These are phyloP conservation scores for Thuidium tamariscinum DNA, from an alignment of 225 moss, liverwort and hornwort species.

Conservation along the genomic window DNA sequence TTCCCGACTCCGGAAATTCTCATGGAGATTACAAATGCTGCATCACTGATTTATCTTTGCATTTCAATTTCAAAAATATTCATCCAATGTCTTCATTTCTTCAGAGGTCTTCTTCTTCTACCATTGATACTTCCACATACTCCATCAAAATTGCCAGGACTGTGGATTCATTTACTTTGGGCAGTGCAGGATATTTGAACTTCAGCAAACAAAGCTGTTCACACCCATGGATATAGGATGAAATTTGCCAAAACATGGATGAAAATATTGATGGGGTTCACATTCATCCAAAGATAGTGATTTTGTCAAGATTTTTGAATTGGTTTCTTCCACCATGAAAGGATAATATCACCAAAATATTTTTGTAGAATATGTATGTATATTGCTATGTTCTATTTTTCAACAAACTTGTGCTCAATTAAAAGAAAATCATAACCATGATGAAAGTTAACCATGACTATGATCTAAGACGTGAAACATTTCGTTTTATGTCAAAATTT, in stretches of 20 bases:
- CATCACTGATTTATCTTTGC: too few species aligned
- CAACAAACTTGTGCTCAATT: neutral
- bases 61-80: too few species aligned
- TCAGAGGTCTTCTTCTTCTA: too few species aligned
- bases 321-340: neutral
- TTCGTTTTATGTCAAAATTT: neutral
- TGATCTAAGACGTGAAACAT: too few species aligned
- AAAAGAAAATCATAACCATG: neutral
- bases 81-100: too few species aligned
- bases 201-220: neutral
- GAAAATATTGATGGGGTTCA: neutral
- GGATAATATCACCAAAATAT: neutral
- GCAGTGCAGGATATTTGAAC: neutral
- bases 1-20: too few species aligned
- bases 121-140: neutral
- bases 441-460: too few species aligned
- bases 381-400: fast-evolving
- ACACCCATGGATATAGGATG: neutral
- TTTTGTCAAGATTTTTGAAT: too few species aligned
- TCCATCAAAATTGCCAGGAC: neutral
- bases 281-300: neutral
- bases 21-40: too few species aligned
- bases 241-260: neutral
- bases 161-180: neutral
- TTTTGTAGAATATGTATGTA: neutral